Evolutionary conservation across 805 yeast species (phyloP), one percentile per base, ranked within the genome.

Genomic region (Myxozyma nipponensis): DNA sequence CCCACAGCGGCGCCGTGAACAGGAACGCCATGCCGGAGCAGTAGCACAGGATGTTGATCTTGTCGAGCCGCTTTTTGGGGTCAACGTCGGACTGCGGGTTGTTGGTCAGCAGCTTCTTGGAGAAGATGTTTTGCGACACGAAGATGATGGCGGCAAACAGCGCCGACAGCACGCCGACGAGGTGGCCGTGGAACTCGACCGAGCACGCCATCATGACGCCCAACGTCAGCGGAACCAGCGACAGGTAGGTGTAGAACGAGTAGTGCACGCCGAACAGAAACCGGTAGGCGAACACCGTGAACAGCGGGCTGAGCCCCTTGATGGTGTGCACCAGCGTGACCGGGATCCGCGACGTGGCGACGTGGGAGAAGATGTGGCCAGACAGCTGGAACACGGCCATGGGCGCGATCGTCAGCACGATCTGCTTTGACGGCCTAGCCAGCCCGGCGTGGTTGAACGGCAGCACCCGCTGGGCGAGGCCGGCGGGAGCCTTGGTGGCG

Each of bases 271-370:
- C 72, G 63, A 83, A 84, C 35, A 83, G 47, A 10, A 82, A 53
- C 57, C 85, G 74, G 69, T 89, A 89, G 39, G 86, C 86, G 26
- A 80, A 67, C 10, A 93, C 97, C 0, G 98, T 91, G 43, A 87
- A 78, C 23, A 91, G 73, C 2, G 98, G 98, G 28, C 95, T 83
- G 35, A 91, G 72, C 1, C 96, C 93, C 70, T 93, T 93, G 60
- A 91, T 82, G 6, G 97, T 89, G 67, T 91, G 97, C 19, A 93
- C 97, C 57, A 90, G 71, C 3, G 96, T 86, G n/a, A 93, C 96
- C 0, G 96, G 96, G 45, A 93, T 86, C 54, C 86, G 68, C 1
- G 90, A 78, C 1, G 96, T 89, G n/a, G 98, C 91, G 64, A 86
- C 85, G 66, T 90, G 96, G 5, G 95, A 80, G 13, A 95, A 79